phyloP scores from a whole-genome alignment of 768 basidiomycete genomes.

The Tricholoma furcatifolium region DNA sequence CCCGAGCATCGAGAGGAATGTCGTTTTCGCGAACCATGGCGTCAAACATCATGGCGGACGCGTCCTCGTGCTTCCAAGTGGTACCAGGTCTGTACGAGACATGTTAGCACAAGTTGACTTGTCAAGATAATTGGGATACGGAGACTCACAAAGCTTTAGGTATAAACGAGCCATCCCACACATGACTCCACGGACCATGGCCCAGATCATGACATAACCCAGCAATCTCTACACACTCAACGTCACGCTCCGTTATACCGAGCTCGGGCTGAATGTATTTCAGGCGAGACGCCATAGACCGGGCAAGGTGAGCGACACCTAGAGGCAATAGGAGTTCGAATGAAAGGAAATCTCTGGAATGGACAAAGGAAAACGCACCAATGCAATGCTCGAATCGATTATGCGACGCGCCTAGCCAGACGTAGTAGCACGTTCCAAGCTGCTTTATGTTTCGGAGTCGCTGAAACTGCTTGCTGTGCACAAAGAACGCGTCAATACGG shows the following conservation, averaged over 20 bases:
- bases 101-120: background rate
- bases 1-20: slow-evolving; percentile 45
- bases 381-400: slow-evolving; percentile 83
- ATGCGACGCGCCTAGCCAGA: slow-evolving; percentile 78
- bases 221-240: slow-evolving; percentile 76
- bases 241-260: slow-evolving; percentile 66
- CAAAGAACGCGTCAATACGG: background rate
- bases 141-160: slow-evolving; percentile 58
- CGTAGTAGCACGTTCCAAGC: slow-evolving; percentile 71
- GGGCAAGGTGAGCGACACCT: slow-evolving; percentile 79
- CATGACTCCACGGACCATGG: slow-evolving; percentile 85
- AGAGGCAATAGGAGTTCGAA: background rate
- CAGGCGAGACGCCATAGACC: slow-evolving; percentile 59
- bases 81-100: slow-evolving; percentile 39
- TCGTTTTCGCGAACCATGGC: slow-evolving; percentile 57
- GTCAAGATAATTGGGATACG: background rate
- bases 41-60: slow-evolving; percentile 82
- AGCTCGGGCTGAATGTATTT: slow-evolving; percentile 58
- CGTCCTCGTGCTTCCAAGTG: slow-evolving; percentile 75
- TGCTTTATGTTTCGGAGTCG: slow-evolving; percentile 77
- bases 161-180: slow-evolving; percentile 78
- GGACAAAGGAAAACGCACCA: slow-evolving; percentile 41
- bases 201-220: slow-evolving; percentile 85
- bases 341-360: background rate
- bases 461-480: slow-evolving; percentile 67